A percentile compares a stretch with the other conserved stretches of the same genome.
These are phyloP conservation scores for Pseudevernia furfuracea DNA, from an alignment of 495 filamentous ascomycete genomes.

Conservation along the genomic window DNA sequence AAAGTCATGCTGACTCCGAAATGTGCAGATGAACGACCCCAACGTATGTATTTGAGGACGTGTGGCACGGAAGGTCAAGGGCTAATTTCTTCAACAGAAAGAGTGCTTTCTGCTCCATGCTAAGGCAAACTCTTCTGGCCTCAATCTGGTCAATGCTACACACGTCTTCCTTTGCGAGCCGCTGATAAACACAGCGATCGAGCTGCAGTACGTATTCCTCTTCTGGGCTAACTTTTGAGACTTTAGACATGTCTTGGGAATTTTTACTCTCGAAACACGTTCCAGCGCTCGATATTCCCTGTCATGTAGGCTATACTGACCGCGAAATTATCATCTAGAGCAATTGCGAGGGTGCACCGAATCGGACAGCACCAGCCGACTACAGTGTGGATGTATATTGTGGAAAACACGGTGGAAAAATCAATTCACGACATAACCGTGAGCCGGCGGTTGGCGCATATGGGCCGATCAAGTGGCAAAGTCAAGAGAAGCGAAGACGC, in stretches of 20 bases:
- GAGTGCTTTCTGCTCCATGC: conserved; percentile 88
- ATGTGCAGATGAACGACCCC: conserved; percentile 66
- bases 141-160: conserved; percentile 86
- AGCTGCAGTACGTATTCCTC: conserved; percentile 51
- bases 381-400: conserved; percentile 90
- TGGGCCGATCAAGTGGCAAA: conserved; percentile 42
- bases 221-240: no score
- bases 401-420: conserved; percentile 82
- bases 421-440: conserved; percentile 83
- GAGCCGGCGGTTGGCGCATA: conserved; percentile 64
- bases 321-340: conserved; percentile 28
- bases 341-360: conserved; percentile 85
- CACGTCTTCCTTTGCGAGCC: conserved; percentile 95
- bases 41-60: conserved; percentile 31
- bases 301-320: no score
- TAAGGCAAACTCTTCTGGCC: conserved; percentile 73
- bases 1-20: no score
- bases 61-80: conserved; percentile 3
- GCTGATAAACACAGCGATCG: conserved; percentile 82
- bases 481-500: conserved; percentile 27
- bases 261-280: no score
- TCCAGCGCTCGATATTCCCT: no score
- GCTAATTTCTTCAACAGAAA: conserved; percentile 31
- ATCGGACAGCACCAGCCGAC: conserved; percentile 85
- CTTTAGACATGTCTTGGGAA: no score